Base-by-base conservation (phyloP, 83 land plant species). In the Picea abies region DNA sequence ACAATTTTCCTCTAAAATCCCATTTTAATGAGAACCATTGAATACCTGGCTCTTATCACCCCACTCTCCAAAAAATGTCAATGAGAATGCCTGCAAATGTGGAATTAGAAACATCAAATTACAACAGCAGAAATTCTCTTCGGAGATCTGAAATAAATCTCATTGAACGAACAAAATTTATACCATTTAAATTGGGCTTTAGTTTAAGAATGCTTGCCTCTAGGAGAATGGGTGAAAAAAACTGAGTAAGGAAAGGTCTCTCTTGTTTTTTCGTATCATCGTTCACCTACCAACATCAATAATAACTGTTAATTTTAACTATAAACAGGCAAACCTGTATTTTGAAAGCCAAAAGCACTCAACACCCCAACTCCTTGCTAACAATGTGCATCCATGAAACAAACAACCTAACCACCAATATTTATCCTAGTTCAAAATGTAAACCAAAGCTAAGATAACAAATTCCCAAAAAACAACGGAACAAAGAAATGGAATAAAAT, bases 41-140 rank as follows among this genome's bases (percentile, higher is more conserved):
- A 52, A 71, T 89, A 97, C 99, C 97, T 97, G 99, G 83, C 99
- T 97, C 82, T 95, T 95, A 84, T 97, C 99, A 83, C 99, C 99
- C 96, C 96, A 97, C 82, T 97, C 99, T 56, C 99, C 99, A 82
- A 97, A 90, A 70, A 97, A 97, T 4, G 96, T 97, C 64, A 97
- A 86, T 14, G 99, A 94, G 80, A 97, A 97, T 60, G 99, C 94
- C 99, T 97, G 88, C 81, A 88, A 63, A 60, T 71, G 47, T 64
- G 58, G 16, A 20, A 73, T 20, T 15, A 56, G 8, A 83, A 61
- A 81, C 9, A 8, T 41, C 5, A 25, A 9, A n/a, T 19, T 25
- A 61, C 19, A 25, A 26, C 62, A 69, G 60, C 4, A 12, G 60
- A 11, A 72, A 44, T 60, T 80, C 20, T 82, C 26, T 35, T 63